Evolutionary conservation across 2,329 filamentous ascomycete genomes (phyloP).

Genomic region (Canariomyces notabilis): DNA sequence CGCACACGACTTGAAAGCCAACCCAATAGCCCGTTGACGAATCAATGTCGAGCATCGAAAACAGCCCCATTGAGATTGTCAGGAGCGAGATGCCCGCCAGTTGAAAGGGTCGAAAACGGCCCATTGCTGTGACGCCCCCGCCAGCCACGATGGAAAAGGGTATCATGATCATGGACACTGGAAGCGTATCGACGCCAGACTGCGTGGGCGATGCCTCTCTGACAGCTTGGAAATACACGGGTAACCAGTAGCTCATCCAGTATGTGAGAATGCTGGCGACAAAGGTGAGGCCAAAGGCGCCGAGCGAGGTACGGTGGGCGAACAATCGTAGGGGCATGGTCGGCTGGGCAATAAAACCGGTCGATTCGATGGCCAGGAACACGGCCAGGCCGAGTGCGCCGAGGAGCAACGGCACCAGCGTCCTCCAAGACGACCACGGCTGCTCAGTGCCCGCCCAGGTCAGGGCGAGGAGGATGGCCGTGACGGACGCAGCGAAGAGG

Average conservation of each 20-base stretch:
- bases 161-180: not conserved
- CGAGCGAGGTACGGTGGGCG: constrained; percentile 33
- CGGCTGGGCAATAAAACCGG: constrained; percentile 20
- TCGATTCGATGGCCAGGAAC: not conserved
- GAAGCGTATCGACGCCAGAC: not conserved
- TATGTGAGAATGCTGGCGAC: constrained; percentile 32
- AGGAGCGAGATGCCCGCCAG: not conserved
- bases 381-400: constrained; percentile 32
- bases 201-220: constrained; percentile 21
- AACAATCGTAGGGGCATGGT: constrained; percentile 42
- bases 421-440: constrained; percentile 12
- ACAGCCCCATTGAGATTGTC: not conserved
- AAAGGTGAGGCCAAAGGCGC: constrained; percentile 32
- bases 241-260: constrained; percentile 35
- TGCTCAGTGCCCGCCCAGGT: constrained; percentile 13
- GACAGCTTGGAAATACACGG: constrained; percentile 42
- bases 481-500: constrained; percentile 34
- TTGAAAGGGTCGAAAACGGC: constrained; percentile 6
- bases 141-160: not conserved
- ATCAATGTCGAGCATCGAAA: constrained; percentile 27
- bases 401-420: constrained; percentile 34
- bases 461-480: constrained; percentile 32
- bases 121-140: not conserved
- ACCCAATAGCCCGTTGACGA: constrained; percentile 38
- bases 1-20: constrained; percentile 37